These are phyloP conservation scores for Sporisorium scitamineum DNA, from an alignment of 1,284 basidiomycete genomes.

Conservation along the genomic window DNA sequence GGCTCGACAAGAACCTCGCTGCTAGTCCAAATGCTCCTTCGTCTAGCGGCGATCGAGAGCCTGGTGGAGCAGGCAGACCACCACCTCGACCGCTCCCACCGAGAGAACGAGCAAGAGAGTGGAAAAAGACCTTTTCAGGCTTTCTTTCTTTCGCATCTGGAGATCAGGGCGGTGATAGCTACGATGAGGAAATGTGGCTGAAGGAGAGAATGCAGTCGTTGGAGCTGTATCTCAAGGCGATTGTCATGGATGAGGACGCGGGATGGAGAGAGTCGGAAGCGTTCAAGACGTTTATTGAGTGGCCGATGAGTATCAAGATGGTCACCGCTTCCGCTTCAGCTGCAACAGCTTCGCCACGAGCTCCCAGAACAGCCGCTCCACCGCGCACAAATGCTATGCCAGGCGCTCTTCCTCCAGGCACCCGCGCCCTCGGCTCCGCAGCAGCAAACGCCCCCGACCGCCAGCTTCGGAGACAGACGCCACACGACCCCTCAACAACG, in stretches of 20 bases:
- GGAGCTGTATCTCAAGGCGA: slow-evolving; percentile 86
- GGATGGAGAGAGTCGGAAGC: slow-evolving; percentile 82
- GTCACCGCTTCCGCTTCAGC: slow-evolving; percentile 11
- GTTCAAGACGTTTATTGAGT: slow-evolving; percentile 87
- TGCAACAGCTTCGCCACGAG: slow-evolving; percentile 2
- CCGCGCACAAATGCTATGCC: slow-evolving; percentile 16
- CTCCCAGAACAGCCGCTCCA: slow-evolving; percentile 2
- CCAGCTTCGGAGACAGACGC: slow-evolving; percentile 82
- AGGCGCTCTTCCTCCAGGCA: slow-evolving; percentile 22
- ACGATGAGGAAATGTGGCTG: slow-evolving; percentile 72
- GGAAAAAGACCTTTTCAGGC: slow-evolving; percentile 58
- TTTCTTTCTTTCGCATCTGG: slow-evolving; percentile 34
- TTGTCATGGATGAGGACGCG: slow-evolving; percentile 82
- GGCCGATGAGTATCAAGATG: slow-evolving; percentile 73
- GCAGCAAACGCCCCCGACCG: slow-evolving; percentile 18
- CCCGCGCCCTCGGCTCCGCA: slow-evolving; percentile 19
- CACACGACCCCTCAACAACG: slow-evolving; percentile 87
- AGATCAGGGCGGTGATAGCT: slow-evolving; percentile 11
- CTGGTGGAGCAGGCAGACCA: slow-evolving; percentile 60
- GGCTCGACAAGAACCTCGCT: slow-evolving; percentile 83
- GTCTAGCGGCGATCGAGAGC: slow-evolving; percentile 20
- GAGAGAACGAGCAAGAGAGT: slow-evolving; percentile 77
- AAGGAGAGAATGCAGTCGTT: slow-evolving; percentile 81
- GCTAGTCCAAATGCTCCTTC: slow-evolving; percentile 74
- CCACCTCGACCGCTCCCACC: slow-evolving; percentile 83